Base-by-base conservation (phyloP, 1,139 yeast species). In the Suhomyces taliae region DNA sequence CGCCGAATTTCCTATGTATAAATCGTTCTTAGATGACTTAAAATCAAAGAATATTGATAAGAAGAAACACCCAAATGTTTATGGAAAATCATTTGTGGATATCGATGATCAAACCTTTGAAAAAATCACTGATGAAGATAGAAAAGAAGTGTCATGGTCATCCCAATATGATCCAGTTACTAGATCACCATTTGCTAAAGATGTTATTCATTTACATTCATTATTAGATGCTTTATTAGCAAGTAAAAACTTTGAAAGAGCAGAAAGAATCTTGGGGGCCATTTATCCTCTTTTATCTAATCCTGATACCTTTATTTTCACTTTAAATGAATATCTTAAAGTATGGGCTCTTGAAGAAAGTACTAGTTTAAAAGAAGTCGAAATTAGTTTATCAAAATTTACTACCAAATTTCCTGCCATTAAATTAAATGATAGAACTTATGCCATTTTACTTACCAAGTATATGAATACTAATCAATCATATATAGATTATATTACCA, bases 141-240 rank as follows among this genome's bases (percentile, higher is more conserved):
- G 53, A 10, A 55, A 53, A 37, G 63, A 58, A 36, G 54, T 58
- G 12, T 55, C 72, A 9, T 72, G 78, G 76, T 61, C 73, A 10
- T 72, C 77, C 7, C 67, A 64, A 36, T 72, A 72, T 53, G 79
- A 74, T 47, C 68, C 77, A 2, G 79, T 72, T 4, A 60, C 72
- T 31, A 59, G 77, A 38, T 70, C 78, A 36, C 76, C 79, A 0
- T 76, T 74, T 55, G 78, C 83, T 3, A 78, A 78, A 56, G 87
- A 83, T 50, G 79, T 82, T 33, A 71, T 78, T 44, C 89, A 87
- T 58, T 70, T 87, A 14, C 89, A 90, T 81, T 80, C 93, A 1
- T 67, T 90, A 34, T 71, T 90, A 36, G 96, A 90, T 58, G 96
- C 96, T 0, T 85, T 95, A 55, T 63, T 91, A 36, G 79, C 82